Conservation (phyloP, 495 filamentous ascomycete species). For the Apiosordaria backusii region DNA sequence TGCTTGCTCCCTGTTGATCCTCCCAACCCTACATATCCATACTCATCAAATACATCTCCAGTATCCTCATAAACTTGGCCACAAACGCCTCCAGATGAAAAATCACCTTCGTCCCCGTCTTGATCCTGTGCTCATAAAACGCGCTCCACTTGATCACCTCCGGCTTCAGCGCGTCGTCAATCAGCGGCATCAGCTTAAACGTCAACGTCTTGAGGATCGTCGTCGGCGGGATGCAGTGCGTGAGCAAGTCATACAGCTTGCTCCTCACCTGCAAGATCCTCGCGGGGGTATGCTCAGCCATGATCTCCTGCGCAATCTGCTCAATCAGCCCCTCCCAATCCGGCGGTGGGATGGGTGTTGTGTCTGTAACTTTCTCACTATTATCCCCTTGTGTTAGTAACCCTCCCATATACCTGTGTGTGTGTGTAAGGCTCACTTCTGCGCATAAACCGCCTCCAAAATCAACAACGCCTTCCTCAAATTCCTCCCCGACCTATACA, state of each 20-base stretch:
- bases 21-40: slow-evolving; percentile 60
- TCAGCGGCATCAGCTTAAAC: slow-evolving; percentile 81
- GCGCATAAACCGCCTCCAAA: slow-evolving; percentile 94
- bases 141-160: slow-evolving; percentile 95
- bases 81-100: slow-evolving; percentile 98
- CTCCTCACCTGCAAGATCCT: slow-evolving; percentile 81
- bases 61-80: slow-evolving; percentile 93
- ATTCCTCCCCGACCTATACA: too few relatives aligned
- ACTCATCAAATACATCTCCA: slow-evolving; percentile 89
- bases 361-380: slow-evolving; percentile 88
- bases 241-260: slow-evolving; percentile 91
- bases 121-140: slow-evolving; percentile 93
- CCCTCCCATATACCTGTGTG: neutral
- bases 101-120: slow-evolving; percentile 88
- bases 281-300: slow-evolving; percentile 84
- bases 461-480: slow-evolving; percentile 85
- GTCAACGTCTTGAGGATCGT: slow-evolving; percentile 90
- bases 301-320: slow-evolving; percentile 84
- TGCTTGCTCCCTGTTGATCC: neutral
- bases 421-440: slow-evolving; percentile 63
- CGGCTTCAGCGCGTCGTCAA: slow-evolving; percentile 83
- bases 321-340: slow-evolving; percentile 92
- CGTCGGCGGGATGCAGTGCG: slow-evolving; percentile 93
- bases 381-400: neutral
- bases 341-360: slow-evolving; percentile 83